Percentiles rank a stretch among this genome's conserved stretches.
Conservation (phyloP, 169 alveolate genomes). For the Plasmodium cynomolgi region DNA sequence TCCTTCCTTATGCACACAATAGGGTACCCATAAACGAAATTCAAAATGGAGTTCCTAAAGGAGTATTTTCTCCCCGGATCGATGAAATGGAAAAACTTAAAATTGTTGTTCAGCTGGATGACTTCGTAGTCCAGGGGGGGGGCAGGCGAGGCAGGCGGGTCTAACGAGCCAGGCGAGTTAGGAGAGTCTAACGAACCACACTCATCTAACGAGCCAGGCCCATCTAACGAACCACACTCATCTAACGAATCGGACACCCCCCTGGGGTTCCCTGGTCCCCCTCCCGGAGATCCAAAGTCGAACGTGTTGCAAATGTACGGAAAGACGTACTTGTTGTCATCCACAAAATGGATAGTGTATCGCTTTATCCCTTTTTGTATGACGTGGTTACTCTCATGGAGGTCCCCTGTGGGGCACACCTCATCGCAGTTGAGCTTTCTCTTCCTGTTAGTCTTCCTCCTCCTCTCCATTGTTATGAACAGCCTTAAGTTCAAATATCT, state of each 20-base stretch:
- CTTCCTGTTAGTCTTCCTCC: constrained; percentile 23
- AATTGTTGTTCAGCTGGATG: constrained; percentile 12
- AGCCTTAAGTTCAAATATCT: constrained; percentile 24
- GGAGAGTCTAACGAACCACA: too few relatives aligned
- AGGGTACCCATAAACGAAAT: constrained; percentile 68
- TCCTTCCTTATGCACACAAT: neutral
- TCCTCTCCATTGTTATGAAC: constrained; percentile 27
- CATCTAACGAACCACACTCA: too few relatives aligned
- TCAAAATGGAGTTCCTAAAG: constrained; percentile 53
- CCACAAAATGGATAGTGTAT: constrained; percentile 26
- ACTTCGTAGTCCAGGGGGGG: neutral
- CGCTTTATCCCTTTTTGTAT: constrained; percentile 8
- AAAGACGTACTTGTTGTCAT: constrained; percentile 61
- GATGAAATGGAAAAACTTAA: constrained; percentile 52
- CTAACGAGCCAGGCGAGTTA: too few relatives aligned
- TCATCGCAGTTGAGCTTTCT: constrained; percentile 58
- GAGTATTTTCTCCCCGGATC: constrained; percentile 21
- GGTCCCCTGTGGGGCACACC: neutral
- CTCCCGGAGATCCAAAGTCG: neutral
- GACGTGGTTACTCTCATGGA: neutral
- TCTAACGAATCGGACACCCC: too few relatives aligned
- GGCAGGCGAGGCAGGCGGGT: too few relatives aligned
- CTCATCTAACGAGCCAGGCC: too few relatives aligned
- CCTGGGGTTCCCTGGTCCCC: neutral
- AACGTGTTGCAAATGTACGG: constrained; percentile 64